Conservation (phyloP, 371 early-diverging fungal genomes). For the Entomophthora muscae region DNA sequence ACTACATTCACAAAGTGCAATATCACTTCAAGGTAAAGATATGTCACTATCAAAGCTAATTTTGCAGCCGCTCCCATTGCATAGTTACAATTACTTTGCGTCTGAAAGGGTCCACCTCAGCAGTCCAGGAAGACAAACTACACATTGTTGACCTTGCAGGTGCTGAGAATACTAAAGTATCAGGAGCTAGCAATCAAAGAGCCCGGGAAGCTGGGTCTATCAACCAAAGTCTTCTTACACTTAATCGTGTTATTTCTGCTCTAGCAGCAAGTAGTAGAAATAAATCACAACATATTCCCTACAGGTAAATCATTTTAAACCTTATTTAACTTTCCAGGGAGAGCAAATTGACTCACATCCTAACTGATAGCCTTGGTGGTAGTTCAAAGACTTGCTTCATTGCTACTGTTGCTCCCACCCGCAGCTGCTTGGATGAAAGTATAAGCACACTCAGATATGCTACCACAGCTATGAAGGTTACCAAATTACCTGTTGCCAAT, state of each 20-base stretch:
- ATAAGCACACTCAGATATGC: conserved; percentile 91
- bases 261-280: conserved; percentile 22
- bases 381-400: conserved; percentile 88
- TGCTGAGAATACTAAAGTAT: conserved; percentile 80
- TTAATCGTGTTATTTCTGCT: conserved; percentile 85
- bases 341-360: conserved; percentile 83
- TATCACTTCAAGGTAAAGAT: conserved; percentile 48
- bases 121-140: conserved; percentile 80
- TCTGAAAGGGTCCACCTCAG: conserved; percentile 60
- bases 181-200: conserved; percentile 71
- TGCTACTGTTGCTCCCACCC: conserved; percentile 73
- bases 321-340: too few relatives aligned
- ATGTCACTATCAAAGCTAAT: background rate
- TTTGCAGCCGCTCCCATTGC: conserved; percentile 75
- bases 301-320: too few relatives aligned
- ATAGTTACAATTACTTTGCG: conserved; percentile 82
- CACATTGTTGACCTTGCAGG: conserved; percentile 97
- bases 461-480: conserved; percentile 80
- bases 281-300: conserved; percentile 55
- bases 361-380: conserved; percentile 93
- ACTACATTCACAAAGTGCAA: conserved; percentile 86
- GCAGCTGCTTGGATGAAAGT: conserved; percentile 66
- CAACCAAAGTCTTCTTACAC: conserved; percentile 73
- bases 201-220: conserved; percentile 86
- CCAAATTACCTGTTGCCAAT: conserved; percentile 81